These are phyloP conservation scores for Helianthus annuus DNA, from an alignment of 129 eudicot species.

Conservation along the genomic window DNA sequence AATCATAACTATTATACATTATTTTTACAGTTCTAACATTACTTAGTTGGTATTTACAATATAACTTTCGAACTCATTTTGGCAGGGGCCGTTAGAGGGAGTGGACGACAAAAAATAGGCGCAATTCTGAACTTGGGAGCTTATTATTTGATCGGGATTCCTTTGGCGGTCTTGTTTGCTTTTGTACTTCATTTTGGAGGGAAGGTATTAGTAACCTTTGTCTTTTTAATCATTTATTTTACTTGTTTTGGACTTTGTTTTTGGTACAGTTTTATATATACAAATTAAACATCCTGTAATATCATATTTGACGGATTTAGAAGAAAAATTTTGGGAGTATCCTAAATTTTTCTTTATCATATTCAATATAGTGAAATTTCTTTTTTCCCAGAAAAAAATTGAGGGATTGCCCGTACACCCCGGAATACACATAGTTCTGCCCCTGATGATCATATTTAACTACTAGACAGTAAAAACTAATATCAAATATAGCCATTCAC, in stretches of 20 bases:
- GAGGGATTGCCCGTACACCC: no score
- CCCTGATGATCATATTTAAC: no score
- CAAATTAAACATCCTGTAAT: no score
- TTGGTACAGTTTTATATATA: no score
- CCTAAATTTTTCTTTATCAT: no score
- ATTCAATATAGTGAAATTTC: no score
- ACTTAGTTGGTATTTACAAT: no score
- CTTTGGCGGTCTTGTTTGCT: constrained; percentile 55
- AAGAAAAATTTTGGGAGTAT: no score
- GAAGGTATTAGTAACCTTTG: constrained; percentile 44
- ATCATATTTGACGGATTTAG: not conserved
- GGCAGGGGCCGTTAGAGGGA: constrained; percentile 77
- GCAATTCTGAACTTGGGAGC: constrained; percentile 73
- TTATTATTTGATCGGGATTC: constrained; percentile 70
- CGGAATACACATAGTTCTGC: no score
- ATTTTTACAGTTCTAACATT: no score
- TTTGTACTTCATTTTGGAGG: constrained; percentile 67
- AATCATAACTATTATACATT: no score
- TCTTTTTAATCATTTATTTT: not conserved
- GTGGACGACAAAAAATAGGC: constrained; percentile 77
- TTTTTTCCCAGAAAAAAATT: no score
- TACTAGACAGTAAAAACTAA: not conserved
- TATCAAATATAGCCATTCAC: not conserved
- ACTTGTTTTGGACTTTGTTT: not conserved
- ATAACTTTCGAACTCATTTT: not conserved